Conservation (phyloP, 1,284 basidiomycete genomes). For the Ustilago curta region DNA sequence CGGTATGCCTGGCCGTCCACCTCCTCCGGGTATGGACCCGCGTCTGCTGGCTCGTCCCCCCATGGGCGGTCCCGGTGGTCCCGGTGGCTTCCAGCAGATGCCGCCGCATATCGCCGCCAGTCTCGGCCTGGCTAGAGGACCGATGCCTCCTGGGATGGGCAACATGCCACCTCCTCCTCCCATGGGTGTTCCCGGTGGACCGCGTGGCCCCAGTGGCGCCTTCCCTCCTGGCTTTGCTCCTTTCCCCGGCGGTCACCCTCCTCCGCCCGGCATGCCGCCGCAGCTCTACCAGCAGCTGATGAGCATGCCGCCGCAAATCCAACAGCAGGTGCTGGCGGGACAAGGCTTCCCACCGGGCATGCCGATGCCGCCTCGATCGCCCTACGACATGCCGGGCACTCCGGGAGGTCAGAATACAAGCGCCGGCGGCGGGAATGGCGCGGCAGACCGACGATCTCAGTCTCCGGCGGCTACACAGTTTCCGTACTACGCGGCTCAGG, state of each 20-base stretch:
- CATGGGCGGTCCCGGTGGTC: conserved; percentile 32
- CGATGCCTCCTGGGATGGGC: conserved; percentile 51
- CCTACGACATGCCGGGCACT: conserved; percentile 36
- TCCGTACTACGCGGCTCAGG: conserved; percentile 34
- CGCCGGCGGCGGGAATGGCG: conserved; percentile 2
- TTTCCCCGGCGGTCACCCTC: conserved; percentile 33
- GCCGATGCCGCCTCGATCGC: conserved; percentile 27
- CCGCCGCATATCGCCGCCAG: conserved; percentile 58
- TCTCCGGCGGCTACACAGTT: conserved; percentile 25
- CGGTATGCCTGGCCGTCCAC: conserved; percentile 31
- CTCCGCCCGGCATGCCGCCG: conserved; percentile 56
- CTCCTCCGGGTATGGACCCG: conserved; percentile 53
- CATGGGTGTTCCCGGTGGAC: conserved; percentile 34
- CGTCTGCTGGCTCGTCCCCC: conserved; percentile 52
- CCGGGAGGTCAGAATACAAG: conserved; percentile 1
- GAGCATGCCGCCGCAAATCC: conserved; percentile 61
- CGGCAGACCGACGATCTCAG: conserved; percentile 7
- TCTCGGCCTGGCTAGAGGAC: conserved; percentile 40
- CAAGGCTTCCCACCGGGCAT: conserved; percentile 39
- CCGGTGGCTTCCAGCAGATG: conserved; percentile 36
- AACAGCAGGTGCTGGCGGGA: conserved; percentile 55
- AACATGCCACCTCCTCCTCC: conserved; percentile 35
- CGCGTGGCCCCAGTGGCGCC: conserved; percentile 25
- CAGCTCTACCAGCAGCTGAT: conserved; percentile 64
- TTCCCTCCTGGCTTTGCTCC: conserved; percentile 37